These are phyloP conservation scores for Cladophialophora chaetospira DNA, from an alignment of 2,329 filamentous ascomycete species.

Conservation along the genomic window DNA sequence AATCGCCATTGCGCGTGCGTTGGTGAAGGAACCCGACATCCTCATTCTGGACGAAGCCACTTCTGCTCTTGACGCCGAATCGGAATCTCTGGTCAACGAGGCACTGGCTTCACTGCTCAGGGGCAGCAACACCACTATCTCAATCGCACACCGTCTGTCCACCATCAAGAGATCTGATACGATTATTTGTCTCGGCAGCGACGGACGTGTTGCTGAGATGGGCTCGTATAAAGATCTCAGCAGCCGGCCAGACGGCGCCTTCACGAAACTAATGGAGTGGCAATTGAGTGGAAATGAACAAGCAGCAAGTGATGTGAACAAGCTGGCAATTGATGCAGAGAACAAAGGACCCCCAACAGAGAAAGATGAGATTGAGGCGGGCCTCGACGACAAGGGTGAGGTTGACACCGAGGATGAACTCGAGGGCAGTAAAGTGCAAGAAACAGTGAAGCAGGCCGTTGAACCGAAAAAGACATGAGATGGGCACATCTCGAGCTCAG, in stretches of 20 bases:
- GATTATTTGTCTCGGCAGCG: conserved; percentile 85
- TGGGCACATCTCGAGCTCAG: not conserved
- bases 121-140: conserved; percentile 93
- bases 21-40: conserved; percentile 95
- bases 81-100: conserved; percentile 92
- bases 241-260: conserved; percentile 73
- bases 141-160: conserved; percentile 90
- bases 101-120: conserved; percentile 78
- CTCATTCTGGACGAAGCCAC: conserved; percentile 96
- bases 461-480: conserved; percentile 23
- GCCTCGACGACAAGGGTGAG: conserved; percentile 42
- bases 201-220: conserved; percentile 88
- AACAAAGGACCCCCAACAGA: conserved; percentile 45
- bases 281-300: conserved; percentile 85
- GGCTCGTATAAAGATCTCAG: conserved; percentile 80
- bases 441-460: conserved; percentile 23
- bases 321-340: conserved; percentile 33
- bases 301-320: conserved; percentile 20
- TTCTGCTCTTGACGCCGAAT: conserved; percentile 92
- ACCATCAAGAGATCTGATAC: conserved; percentile 95
- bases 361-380: conserved; percentile 54
- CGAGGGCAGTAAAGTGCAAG: conserved; percentile 27
- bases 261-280: conserved; percentile 97
- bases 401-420: conserved; percentile 41
- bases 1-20: conserved; percentile 91